A percentile compares a stretch with the other conserved stretches of the same genome.
Evolutionary conservation across 768 basidiomycete genomes (phyloP).

Genomic region (Clitopilus hobsonii): DNA sequence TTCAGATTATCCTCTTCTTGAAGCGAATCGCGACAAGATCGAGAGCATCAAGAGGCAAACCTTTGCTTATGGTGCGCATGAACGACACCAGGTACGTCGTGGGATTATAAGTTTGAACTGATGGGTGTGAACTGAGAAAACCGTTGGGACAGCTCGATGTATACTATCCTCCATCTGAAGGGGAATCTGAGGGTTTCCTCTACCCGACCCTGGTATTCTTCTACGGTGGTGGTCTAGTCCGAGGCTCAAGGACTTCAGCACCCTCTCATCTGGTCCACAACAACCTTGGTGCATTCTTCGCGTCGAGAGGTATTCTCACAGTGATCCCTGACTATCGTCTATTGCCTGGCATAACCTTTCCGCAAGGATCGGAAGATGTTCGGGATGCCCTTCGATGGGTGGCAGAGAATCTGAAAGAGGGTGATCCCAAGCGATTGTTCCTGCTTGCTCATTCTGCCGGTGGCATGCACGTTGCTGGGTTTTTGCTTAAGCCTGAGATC

Average conservation of each 20-base stretch:
- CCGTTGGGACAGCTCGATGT: slow-evolving; percentile 23
- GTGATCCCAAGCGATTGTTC: slow-evolving; percentile 8
- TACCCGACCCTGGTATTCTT: slow-evolving; percentile 18
- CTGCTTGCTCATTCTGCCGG: slow-evolving; percentile 23
- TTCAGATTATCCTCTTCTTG: slow-evolving; percentile 15
- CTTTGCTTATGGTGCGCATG: slow-evolving; percentile 12
- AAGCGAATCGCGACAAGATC: slow-evolving; percentile 14
- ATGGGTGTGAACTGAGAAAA: no score
- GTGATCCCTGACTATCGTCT: slow-evolving; percentile 22
- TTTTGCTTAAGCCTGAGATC: slow-evolving; percentile 1
- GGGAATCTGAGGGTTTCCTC: not conserved
- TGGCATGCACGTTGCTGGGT: slow-evolving; percentile 16
- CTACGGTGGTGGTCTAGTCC: slow-evolving; percentile 19
- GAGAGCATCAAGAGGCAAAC: slow-evolving; percentile 13
- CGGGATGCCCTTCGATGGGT: slow-evolving; percentile 18
- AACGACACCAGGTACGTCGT: slow-evolving; percentile 11
- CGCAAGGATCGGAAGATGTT: slow-evolving; percentile 20
- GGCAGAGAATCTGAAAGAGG: slow-evolving; percentile 6
- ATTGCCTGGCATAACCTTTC: slow-evolving; percentile 17
- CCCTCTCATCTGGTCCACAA: slow-evolving; percentile 19
- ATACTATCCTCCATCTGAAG: slow-evolving; percentile 12
- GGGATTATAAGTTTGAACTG: no score
- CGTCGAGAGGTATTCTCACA: slow-evolving; percentile 18
- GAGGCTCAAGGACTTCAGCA: slow-evolving; percentile 13
- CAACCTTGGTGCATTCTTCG: slow-evolving; percentile 22